Percentiles rank a stretch among this genome's conserved stretches.
phyloP scores from a whole-genome alignment of 768 basidiomycete species.

The Coprinellus micaceus region DNA sequence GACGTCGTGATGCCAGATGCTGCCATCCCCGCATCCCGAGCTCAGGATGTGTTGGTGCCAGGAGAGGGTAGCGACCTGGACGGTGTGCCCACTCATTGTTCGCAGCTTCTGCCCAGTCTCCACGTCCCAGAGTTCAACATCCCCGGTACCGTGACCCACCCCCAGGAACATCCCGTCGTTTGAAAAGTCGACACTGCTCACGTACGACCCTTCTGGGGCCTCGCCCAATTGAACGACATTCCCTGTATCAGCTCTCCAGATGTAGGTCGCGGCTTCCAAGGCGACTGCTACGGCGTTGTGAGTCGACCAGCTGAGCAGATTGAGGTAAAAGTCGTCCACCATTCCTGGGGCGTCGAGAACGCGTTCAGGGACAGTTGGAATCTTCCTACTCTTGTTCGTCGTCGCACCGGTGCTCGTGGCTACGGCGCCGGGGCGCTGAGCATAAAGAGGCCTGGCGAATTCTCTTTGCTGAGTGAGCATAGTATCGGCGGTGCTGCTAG shows the following conservation, averaged over 20 bases:
- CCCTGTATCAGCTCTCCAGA: conserved; percentile 93
- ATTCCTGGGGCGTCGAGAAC: conserved; percentile 93
- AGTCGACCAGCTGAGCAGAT: conserved; percentile 85
- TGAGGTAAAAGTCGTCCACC: conserved; percentile 96
- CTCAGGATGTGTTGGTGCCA: conserved; percentile 88
- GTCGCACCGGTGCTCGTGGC: conserved; percentile 60
- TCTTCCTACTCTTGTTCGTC: conserved; percentile 73
- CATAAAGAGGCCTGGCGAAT: conserved; percentile 71
- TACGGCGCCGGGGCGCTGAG: conserved; percentile 57
- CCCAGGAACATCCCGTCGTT: conserved; percentile 80
- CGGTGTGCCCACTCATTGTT: conserved; percentile 87
- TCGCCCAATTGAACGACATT: conserved; percentile 75
- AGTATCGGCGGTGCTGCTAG: conserved; percentile 50
- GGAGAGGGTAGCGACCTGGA: conserved; percentile 76
- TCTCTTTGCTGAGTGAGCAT: conserved; percentile 75
- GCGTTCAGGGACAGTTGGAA: conserved; percentile 85
- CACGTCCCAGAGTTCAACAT: conserved; percentile 94
- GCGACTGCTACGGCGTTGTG: conserved; percentile 89
- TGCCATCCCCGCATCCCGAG: conserved; percentile 89
- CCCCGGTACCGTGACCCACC: conserved; percentile 74
- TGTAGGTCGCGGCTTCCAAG: conserved; percentile 80
- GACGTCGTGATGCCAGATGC: conserved; percentile 96
- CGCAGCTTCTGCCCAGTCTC: conserved; percentile 74
- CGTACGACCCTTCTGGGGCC: conserved; percentile 70
- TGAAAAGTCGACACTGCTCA: conserved; percentile 76